Evolutionary conservation across 169 alveolate species (phyloP), one percentile per base, ranked within the genome.

Genomic region (Plasmodium gonderi): DNA sequence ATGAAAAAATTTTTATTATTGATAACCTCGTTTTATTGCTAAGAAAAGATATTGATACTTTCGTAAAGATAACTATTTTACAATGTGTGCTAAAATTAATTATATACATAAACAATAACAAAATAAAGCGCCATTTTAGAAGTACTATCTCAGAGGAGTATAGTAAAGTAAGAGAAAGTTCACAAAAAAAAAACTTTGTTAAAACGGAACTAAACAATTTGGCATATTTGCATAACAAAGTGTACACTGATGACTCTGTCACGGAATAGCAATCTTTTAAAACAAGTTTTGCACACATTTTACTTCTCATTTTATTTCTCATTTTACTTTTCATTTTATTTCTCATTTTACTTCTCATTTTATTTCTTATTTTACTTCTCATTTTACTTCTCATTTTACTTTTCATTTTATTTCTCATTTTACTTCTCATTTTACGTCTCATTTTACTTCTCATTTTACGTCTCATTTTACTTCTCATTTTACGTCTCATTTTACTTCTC

Each of bases 1-100:
- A 51, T 26, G 68, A 75, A 45, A 77, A 87, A 51, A 51, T 87
- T 75, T 87, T 65, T 78, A 87, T 87, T 44, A 87, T 87, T 36
- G 89, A 87, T 38, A 75, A 87, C 38, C 68, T 87, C 65, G 76
- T 87, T 75, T 75, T 68, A 20, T 26, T 54, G 45, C 93, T 87
- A 33, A 51, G 51, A 31, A 47, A 40, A 75, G 87, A 74, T 9
- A 67, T 87, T 14, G 79, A 75, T 11, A 20, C 26, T 17, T 74
- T 87, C 36, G 87, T 75, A 36, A 87, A 87, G 68, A 47, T 87
- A 38, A 26, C 74, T 33, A 87, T 87, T 40, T 51, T 87, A 45
- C 65, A 51, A 20, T 75, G 89, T 75, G 47, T 87, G 26, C 45
- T 87, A 75, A 87, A 74, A 11, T 54, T 87, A 38, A 60, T 87